Evolutionary conservation across 148 eudicot genomes (phyloP).

Genomic region (Spergularia marina): DNA sequence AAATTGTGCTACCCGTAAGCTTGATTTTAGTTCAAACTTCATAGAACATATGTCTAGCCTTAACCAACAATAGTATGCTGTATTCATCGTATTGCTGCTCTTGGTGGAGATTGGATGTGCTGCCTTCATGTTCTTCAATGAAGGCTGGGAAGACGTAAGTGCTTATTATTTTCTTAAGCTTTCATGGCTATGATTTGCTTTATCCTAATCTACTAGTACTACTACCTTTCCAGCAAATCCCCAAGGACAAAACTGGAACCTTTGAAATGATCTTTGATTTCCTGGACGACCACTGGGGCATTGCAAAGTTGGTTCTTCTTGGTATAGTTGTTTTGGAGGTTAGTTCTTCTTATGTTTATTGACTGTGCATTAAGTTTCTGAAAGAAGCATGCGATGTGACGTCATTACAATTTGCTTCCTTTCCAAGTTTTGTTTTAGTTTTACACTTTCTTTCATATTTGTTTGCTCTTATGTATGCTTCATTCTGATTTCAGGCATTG

Average conservation of each 20-base stretch:
- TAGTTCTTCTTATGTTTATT: background rate
- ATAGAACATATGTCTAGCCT: conserved; percentile 38
- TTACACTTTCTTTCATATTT: background rate
- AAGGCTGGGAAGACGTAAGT: conserved; percentile 77
- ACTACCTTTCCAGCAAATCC: conserved; percentile 52
- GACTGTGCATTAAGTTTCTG: conserved; percentile 2
- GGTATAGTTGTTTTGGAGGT: conserved; percentile 89
- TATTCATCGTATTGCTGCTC: conserved; percentile 70
- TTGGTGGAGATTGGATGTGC: conserved; percentile 78
- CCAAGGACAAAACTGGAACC: conserved; percentile 79
- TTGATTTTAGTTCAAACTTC: background rate
- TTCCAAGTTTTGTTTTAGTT: background rate
- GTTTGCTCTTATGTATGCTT: conserved; percentile 1
- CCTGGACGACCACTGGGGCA: conserved; percentile 68
- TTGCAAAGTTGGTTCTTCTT: conserved; percentile 84
- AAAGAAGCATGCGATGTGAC: background rate
- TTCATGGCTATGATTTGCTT: background rate
- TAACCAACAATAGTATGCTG: conserved; percentile 64
- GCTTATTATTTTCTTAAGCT: conserved; percentile 6
- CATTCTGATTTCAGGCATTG: conserved; percentile 53
- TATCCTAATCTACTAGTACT: background rate
- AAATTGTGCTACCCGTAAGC: background rate
- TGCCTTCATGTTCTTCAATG: conserved; percentile 79
- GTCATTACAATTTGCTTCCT: background rate
- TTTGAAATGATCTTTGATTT: conserved; percentile 69